These are phyloP conservation scores for Penicillium bovifimosum DNA, from an alignment of 495 filamentous ascomycete genomes.

Conservation along the genomic window DNA sequence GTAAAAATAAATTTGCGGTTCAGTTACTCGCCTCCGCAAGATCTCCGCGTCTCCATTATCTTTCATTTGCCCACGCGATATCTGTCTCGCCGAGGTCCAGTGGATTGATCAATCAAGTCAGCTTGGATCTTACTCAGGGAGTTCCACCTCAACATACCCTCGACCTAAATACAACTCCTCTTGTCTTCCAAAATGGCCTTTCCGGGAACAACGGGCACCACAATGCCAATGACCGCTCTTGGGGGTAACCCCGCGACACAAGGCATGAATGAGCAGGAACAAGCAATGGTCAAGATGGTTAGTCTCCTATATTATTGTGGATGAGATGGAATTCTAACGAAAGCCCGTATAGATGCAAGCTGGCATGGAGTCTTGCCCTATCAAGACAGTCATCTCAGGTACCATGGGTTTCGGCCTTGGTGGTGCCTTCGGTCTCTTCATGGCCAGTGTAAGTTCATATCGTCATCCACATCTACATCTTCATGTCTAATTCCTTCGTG, in stretches of 20 bases:
- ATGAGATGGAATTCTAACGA: constrained; percentile 17
- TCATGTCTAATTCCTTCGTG: neutral
- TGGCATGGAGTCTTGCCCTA: constrained; percentile 83
- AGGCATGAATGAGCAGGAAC: constrained; percentile 50
- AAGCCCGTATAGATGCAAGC: constrained; percentile 56
- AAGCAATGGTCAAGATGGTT: constrained; percentile 50
- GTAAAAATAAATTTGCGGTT: constrained; percentile 33
- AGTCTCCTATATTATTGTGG: constrained; percentile 26
- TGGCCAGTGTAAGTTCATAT: constrained; percentile 68
- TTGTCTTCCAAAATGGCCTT: constrained; percentile 36
- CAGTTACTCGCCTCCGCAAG: constrained; percentile 30
- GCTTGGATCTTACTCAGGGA: neutral
- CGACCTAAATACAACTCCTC: neutral
- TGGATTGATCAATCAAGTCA: neutral
- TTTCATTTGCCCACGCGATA: neutral
- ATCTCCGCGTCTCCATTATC: constrained; percentile 20
- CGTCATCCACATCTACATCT: neutral
- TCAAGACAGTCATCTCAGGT: constrained; percentile 76
- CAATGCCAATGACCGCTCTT: constrained; percentile 23
- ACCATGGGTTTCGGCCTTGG: constrained; percentile 86
- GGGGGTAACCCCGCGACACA: constrained; percentile 26
- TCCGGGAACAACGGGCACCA: constrained; percentile 40
- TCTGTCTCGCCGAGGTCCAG: neutral
- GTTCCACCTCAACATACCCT: neutral
- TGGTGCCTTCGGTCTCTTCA: constrained; percentile 90